These are phyloP conservation scores for Cephaloascus fragrans DNA, from an alignment of 805 yeast species.

Conservation along the genomic window DNA sequence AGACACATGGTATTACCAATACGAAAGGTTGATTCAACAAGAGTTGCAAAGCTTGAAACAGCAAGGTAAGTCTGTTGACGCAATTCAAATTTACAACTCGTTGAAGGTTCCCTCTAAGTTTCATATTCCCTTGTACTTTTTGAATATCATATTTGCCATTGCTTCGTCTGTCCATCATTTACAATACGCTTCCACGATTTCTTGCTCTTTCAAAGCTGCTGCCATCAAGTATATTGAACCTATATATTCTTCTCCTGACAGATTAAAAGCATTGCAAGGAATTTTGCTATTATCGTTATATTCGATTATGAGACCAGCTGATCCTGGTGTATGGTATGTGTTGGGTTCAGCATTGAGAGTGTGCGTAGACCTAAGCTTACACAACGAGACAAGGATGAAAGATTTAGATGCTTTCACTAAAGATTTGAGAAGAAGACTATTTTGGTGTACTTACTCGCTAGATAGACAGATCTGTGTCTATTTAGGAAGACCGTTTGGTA, in stretches of 20 bases:
- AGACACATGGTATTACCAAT: conserved; percentile 38
- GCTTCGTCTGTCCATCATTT: conserved; percentile 68
- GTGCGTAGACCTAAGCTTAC: conserved; percentile 79
- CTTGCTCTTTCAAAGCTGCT: conserved; percentile 61
- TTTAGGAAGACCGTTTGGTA: conserved; percentile 80
- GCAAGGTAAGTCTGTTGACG: conserved; percentile 13
- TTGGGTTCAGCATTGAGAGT: conserved; percentile 72
- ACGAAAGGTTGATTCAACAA: conserved; percentile 22
- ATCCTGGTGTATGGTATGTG: conserved; percentile 90
- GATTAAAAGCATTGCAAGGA: conserved; percentile 67
- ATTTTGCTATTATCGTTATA: conserved; percentile 58
- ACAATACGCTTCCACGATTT: conserved; percentile 52
- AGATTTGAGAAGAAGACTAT: conserved; percentile 67
- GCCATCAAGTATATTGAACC: conserved; percentile 52
- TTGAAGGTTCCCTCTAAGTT: conserved; percentile 36
- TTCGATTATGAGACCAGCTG: conserved; percentile 80
- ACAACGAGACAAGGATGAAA: conserved; percentile 40
- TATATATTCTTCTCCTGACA: conserved; percentile 46
- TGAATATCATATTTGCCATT: conserved; percentile 72
- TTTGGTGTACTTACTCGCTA: conserved; percentile 84
- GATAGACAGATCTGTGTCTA: conserved; percentile 84
- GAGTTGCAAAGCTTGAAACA: conserved; percentile 7
- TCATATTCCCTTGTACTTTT: conserved; percentile 53
- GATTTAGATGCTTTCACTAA: conserved; percentile 41
- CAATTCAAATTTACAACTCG: conserved; percentile 20